These are phyloP conservation scores for Hippophae gyantsensis DNA, from an alignment of 306 rosid species.

Conservation along the genomic window DNA sequence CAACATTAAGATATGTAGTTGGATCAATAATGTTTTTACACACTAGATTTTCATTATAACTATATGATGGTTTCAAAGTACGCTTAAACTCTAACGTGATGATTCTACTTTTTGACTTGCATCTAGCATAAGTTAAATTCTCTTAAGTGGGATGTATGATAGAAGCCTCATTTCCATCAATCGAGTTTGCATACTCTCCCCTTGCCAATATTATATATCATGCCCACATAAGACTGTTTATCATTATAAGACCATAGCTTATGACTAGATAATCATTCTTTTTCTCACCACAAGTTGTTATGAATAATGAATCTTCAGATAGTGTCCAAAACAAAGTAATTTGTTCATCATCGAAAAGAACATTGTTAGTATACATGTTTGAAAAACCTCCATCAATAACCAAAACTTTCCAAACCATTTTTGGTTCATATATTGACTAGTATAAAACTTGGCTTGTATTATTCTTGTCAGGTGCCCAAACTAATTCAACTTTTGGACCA, in stretches of 20 bases:
- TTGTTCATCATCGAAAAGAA: conserved; percentile 84
- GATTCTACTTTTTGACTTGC: conserved; percentile 71
- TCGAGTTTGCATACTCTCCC: conserved; percentile 73
- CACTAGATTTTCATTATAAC: conserved; percentile 33
- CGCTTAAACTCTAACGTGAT: conserved; percentile 83
- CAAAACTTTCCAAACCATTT: conserved; percentile 92
- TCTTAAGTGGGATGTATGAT: conserved; percentile 55
- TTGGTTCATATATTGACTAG: conserved; percentile 60
- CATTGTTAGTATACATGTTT: conserved; percentile 89
- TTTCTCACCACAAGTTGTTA: conserved; percentile 87
- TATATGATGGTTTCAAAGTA: conserved; percentile 66
- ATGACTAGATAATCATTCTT: conserved; percentile 92
- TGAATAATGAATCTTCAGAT: conserved; percentile 49
- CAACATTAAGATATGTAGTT: conserved; percentile 73
- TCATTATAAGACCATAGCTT: conserved; percentile 79
- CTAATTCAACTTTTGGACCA: conserved; percentile 57
- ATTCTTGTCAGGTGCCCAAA: conserved; percentile 79
- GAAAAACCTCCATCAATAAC: conserved; percentile 93
- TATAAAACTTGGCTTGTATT: conserved; percentile 70
- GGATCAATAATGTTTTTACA: conserved; percentile 76
- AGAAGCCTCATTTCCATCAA: conserved; percentile 67
- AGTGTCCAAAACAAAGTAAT: conserved; percentile 85
- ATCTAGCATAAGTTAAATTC: conserved; percentile 67
- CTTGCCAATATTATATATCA: conserved; percentile 61
- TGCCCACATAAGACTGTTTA: conserved; percentile 69